Base-by-base conservation (phyloP, 139 green algal genomes). In the Nannochloris sp. region DNA sequence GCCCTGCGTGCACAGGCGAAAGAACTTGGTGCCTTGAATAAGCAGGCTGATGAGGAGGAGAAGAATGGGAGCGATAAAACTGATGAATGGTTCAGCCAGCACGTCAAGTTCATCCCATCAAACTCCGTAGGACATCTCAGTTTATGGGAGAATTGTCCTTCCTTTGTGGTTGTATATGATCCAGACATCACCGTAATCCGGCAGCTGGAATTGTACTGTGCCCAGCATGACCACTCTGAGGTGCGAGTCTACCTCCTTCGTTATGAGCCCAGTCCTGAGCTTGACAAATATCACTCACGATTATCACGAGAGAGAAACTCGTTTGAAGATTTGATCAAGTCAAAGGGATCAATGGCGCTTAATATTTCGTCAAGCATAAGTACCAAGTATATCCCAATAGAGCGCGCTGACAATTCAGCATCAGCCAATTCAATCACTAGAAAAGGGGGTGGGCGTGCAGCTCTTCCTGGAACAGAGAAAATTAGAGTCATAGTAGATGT, bases 401-500 rank as follows among this genome's bases (percentile, higher is more conserved):
- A 68, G 56, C 51, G 20, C 31, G 50, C 50, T 33, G 29, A 13
- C 16, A 53, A 44, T 37, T 57, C 49, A 10, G 60, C 17, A 30
- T 60, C 62, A 36, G 45, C 58, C 63, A 84, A 84, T 37, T 72
- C 78, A 53, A 46, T 83, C 51, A 85, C 78, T 49, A 68, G 81
- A 49, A 61, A 62, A 25, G 67, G 59, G 3, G 81, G 69, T 46
- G 75, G 67, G 31, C 55, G 71, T 5, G 46, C 46, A 25, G 37
- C 37, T 16, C 55, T 13, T 12, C 49, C 8, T 17, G 57, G 56
- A 9, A 28, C 50, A 23, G 23, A 51, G 20, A 73, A 75, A 13
- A 63, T 51, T 23, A 69, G 78, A 5, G 56, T 99, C 56, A 86
- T 99, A 44, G 87, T 99, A 25, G 93, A 99, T 68, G 85, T 97